Evolutionary conservation across 352 stramenopile species (phyloP), one percentile per base, ranked within the genome.

Genomic region (Halophytophthora batemanensis): DNA sequence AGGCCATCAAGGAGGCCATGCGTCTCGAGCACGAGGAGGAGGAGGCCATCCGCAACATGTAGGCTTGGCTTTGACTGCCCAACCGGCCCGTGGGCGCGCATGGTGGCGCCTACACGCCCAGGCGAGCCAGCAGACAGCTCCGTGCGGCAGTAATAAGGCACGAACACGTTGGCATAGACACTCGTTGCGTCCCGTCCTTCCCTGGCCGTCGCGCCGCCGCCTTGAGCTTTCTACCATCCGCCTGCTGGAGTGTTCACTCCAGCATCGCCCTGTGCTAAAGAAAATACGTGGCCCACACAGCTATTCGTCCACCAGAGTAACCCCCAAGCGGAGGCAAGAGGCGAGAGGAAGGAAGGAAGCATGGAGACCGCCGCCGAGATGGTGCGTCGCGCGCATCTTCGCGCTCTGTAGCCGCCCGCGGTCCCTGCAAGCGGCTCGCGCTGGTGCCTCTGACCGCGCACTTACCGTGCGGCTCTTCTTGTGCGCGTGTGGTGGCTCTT

Each of bases 1-100:
- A 69, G 17, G 82, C 82, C 49, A 81, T 93, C 50, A 93, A 93
- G 64, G 79, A 93, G 42, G 82, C 77, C 31, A 90, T 93, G 82
- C 82, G 82, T 51, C 66, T 93, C 44, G 82, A 93, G 60, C 76
- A 88, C 55, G 79, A 93, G 53, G 82, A 93, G 45, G 75, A 84
- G 35, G 76, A 90, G 46, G 79, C 81, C 55, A 52, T 87, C 31
- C 76, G 76, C 40, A 73, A 89, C 58, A 82, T 78, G 66, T 88
- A 78, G 63, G 60, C 29, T 25, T n/a, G 25, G 8, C 25, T 31
- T 8, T 31, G 25, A 31, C 25, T 4, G 25, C 4, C 25, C 25
- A 8, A 8, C 25, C 25, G 4, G 8, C 25, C 8, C 25, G 25
- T 31, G 25, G 25, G 8, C 25, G 8, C 25, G 4, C 25, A n/a